Percentiles rank a stretch among this genome's conserved stretches.
These are phyloP conservation scores for Prasinococcaceae sp. DNA, from an alignment of 139 green algal genomes.

Conservation along the genomic window DNA sequence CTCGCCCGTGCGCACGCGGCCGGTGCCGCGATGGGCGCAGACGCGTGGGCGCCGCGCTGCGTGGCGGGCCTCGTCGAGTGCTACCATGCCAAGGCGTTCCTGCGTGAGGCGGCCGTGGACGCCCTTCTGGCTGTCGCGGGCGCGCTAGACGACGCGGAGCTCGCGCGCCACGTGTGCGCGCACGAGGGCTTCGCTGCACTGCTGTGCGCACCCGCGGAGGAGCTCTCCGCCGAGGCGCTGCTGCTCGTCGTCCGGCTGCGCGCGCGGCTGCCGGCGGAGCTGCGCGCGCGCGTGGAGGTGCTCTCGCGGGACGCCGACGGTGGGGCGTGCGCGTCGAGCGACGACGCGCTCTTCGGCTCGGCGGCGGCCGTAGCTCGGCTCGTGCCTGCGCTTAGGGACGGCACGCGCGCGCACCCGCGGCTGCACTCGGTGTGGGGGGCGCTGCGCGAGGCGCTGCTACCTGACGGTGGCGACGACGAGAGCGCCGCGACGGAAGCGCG, in stretches of 20 bases:
- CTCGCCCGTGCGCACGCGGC: background rate
- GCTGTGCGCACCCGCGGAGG: background rate
- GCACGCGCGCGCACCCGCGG: constrained; percentile 3
- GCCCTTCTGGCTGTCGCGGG: background rate
- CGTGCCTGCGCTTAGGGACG: background rate
- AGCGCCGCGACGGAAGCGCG: too few relatives aligned
- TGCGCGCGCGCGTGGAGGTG: background rate
- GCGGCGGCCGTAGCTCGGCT: background rate
- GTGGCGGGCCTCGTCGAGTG: background rate
- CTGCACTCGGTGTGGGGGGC: background rate
- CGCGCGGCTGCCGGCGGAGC: background rate
- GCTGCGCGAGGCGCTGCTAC: too few relatives aligned
- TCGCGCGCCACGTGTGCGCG: background rate
- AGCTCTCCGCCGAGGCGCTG: background rate
- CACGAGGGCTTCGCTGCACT: background rate
- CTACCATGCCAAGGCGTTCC: constrained; percentile 4
- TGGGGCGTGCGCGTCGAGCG: background rate
- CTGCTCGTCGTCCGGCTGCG: background rate
- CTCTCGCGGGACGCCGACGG: background rate
- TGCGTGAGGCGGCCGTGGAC: background rate
- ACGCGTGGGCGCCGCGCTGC: background rate
- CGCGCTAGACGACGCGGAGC: background rate
- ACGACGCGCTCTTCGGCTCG: background rate
- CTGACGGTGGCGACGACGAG: too few relatives aligned
- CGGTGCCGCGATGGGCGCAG: background rate